These are phyloP conservation scores for Cladosporium sp. DNA, from an alignment of 2,329 filamentous ascomycete genomes.

Conservation along the genomic window DNA sequence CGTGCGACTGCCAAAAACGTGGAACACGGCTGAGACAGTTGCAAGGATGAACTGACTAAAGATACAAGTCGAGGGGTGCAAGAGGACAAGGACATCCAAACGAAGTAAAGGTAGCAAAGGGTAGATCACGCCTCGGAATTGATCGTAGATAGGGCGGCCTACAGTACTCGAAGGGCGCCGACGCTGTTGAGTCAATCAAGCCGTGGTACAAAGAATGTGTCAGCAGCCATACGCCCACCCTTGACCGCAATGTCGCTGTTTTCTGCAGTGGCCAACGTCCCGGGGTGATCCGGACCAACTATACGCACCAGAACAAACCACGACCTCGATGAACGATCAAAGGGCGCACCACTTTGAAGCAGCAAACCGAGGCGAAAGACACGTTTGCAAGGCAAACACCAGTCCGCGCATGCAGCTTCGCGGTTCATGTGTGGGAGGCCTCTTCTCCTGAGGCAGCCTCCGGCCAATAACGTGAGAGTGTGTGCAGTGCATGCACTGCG, in stretches of 20 bases:
- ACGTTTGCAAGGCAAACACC: constrained; percentile 12
- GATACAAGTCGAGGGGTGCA: constrained; percentile 10
- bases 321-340: not conserved
- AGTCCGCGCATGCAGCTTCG: not conserved
- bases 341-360: not conserved
- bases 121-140: not conserved
- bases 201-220: not conserved
- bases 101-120: not conserved
- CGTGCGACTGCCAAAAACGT: not conserved
- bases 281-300: not conserved
- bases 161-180: constrained; percentile 9
- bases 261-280: not conserved
- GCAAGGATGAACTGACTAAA: constrained; percentile 12
- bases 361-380: constrained; percentile 14
- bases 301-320: not conserved
- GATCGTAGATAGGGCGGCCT: constrained; percentile 10
- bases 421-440: constrained; percentile 18
- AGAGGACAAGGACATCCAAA: not conserved
- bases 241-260: not conserved
- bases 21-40: constrained; percentile 15
- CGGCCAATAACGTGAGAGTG: constrained; percentile 3
- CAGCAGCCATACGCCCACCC: not conserved
- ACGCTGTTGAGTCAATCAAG: constrained; percentile 3
- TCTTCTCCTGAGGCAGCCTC: not conserved
- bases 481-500: not conserved